These are phyloP conservation scores for Neopestalotiopsis sp. DNA, from an alignment of 2,329 filamentous ascomycete genomes.

Conservation along the genomic window DNA sequence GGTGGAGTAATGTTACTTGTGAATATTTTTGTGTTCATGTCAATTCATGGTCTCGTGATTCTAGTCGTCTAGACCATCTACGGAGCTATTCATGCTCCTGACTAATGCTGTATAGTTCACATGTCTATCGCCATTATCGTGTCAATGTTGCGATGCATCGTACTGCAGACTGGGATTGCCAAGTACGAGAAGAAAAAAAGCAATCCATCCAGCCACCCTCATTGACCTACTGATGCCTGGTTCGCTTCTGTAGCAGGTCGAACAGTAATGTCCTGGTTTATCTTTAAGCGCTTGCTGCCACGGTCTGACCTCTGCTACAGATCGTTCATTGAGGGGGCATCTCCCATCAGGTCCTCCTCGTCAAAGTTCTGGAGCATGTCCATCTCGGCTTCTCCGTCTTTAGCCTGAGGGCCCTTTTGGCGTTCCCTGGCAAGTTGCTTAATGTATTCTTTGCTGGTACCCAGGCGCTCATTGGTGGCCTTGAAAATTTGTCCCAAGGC, in stretches of 20 bases:
- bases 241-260: too few species aligned
- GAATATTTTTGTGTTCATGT: background rate
- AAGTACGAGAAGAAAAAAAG: too few species aligned
- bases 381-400: conserved; percentile 41
- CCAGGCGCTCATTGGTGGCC: conserved; percentile 58
- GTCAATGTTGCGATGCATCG: background rate
- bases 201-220: too few species aligned
- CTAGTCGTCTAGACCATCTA: conserved; percentile 9
- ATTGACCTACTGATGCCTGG: too few species aligned
- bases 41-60: conserved; percentile 7
- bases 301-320: background rate
- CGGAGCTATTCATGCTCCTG: background rate
- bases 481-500: conserved; percentile 52
- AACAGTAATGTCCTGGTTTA: too few species aligned
- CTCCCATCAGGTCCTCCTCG: conserved; percentile 67
- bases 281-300: too few species aligned
- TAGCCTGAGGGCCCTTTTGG: conserved; percentile 45
- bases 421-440: conserved; percentile 51
- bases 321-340: conserved; percentile 27
- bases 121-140: background rate
- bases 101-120: background rate
- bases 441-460: conserved; percentile 61
- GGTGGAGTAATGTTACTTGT: background rate
- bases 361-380: conserved; percentile 56
- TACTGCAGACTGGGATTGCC: background rate